Evolutionary conservation across 306 rosid genomes (phyloP), one percentile per base, ranked within the genome.

Genomic region (Mimosa pudica): DNA sequence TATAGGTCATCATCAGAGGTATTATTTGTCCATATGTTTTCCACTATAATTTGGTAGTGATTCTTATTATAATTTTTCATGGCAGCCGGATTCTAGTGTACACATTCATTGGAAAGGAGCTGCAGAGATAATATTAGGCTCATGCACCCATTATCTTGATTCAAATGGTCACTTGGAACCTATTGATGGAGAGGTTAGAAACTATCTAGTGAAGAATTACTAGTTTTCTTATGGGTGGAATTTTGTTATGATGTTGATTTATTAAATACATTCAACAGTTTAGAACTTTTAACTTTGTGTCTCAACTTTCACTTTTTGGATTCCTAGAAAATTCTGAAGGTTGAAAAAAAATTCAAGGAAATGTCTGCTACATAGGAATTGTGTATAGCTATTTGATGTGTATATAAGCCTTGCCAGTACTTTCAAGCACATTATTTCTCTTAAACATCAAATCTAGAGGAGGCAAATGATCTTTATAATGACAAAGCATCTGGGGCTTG

Each of bases 101-200:
- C 91, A 90, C 81, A 86, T 95, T 80, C 97, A 95, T 73, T 95
- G 99, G 99, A 95, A 95, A 83, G 99, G 99, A 78, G 99, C 99
- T 49, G 99, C 98, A 14, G 99, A 95, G 88, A 90, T 95, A 65
- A 90, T 95, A 68, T 75, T 95, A 60, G 85, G 87, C 72, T 67
- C 97, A 9, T 95, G 99, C 70, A 82, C 88, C 6, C 85, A 77
- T 64, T 95, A 89, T 87, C 83, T 93, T 77, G 96, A 91, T 70
- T 89, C 92, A 87, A 81, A 86, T 83, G 92, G 92, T 82, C 85
- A 85, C 52, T 61, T 79, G 74, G 87, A 86, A 63, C 82, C 91
- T 71, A 85, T 92, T 49, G 88, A 83, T 57, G 82, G 81, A 77
- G 88, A 89, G 98, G 98, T 95, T 73, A 72, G 65, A 47, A 58